A percentile compares a stretch with the other conserved stretches of the same genome.
Conservation (phyloP, 176 grass and related monocot species). For the Ensete glaucum region DNA sequence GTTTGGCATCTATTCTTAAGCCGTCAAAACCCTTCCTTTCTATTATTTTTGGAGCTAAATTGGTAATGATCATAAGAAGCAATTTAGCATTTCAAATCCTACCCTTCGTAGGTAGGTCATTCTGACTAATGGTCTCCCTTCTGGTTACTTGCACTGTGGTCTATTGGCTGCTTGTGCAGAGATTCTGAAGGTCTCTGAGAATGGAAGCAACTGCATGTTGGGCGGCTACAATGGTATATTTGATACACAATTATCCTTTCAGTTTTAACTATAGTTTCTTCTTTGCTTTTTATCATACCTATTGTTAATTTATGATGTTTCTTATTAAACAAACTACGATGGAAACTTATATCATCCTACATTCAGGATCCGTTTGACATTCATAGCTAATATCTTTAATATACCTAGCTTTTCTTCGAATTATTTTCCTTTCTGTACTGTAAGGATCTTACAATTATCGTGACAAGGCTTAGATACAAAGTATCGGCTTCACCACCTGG, state of each 20-base stretch:
- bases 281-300: background rate
- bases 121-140: constrained; percentile 6
- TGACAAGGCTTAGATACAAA: constrained; percentile 35
- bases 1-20: constrained; percentile 8
- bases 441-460: constrained; percentile 62
- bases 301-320: background rate
- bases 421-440: background rate
- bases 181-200: constrained; percentile 63
- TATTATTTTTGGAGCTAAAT: background rate
- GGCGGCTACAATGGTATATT: constrained; percentile 25
- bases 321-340: background rate
- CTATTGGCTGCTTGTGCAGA: constrained; percentile 91
- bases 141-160: constrained; percentile 88
- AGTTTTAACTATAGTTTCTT: background rate
- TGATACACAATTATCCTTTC: background rate
- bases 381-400: background rate
- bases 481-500: constrained; percentile 60
- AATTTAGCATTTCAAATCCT: background rate
- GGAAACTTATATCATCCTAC: no score
- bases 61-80: background rate
- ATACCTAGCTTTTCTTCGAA: background rate
- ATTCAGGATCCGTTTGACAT: no score
- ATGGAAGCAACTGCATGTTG: constrained; percentile 32
- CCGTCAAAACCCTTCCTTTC: background rate
- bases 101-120: background rate